These are phyloP conservation scores for Ajuga chamaepitys DNA, from an alignment of 257 asterid genomes.

Conservation along the genomic window DNA sequence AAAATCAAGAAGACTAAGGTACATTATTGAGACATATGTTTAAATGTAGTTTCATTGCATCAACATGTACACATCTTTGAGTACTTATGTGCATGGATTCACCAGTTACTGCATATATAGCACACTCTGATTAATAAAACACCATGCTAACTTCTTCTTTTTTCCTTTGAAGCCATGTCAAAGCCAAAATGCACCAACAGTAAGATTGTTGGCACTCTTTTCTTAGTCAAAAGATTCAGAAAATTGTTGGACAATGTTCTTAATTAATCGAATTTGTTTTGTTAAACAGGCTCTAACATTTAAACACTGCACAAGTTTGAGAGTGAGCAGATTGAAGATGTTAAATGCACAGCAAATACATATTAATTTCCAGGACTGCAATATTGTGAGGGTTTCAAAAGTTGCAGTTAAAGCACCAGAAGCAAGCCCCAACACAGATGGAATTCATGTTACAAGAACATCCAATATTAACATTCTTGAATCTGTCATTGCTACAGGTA, in stretches of 20 bases:
- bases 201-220: slow-evolving; percentile 8
- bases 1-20: slow-evolving; percentile 55
- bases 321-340: slow-evolving; percentile 34
- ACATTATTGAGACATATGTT: not conserved
- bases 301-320: slow-evolving; percentile 50
- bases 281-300: slow-evolving; percentile 62
- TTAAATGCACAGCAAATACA: slow-evolving; percentile 80
- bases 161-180: slow-evolving; percentile 40
- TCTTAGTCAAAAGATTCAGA: not conserved
- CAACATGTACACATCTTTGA: too few species aligned
- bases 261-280: not conserved
- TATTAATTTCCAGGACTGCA: slow-evolving; percentile 37
- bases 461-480: slow-evolving; percentile 25
- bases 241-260: too few species aligned
- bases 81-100: not conserved
- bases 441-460: slow-evolving; percentile 53
- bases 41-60: not conserved
- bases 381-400: slow-evolving; percentile 31
- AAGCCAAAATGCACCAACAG: slow-evolving; percentile 50
- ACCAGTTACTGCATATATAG: not conserved
- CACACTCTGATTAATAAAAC: not conserved
- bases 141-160: not conserved
- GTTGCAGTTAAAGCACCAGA: slow-evolving; percentile 41
- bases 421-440: slow-evolving; percentile 58
- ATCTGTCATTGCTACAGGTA: slow-evolving; percentile 46